phyloP scores from a whole-genome alignment of 2,329 filamentous ascomycete species.

The Fusarium sulawesiense region DNA sequence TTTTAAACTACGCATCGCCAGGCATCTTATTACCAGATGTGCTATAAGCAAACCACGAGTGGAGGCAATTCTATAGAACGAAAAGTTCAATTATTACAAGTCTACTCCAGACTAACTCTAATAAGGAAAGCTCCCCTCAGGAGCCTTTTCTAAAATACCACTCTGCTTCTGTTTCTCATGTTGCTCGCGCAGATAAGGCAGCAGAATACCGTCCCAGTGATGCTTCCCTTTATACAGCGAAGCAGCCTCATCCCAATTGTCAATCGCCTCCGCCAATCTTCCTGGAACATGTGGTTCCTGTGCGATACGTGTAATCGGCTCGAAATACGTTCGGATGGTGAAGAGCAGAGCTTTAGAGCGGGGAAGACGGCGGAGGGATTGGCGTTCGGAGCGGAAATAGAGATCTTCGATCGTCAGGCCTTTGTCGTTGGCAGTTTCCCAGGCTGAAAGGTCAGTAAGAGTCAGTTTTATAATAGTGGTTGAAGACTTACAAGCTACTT shows the following conservation, averaged over 20 bases:
- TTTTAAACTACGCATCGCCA: too few species aligned
- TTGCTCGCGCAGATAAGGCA: conserved; percentile 31
- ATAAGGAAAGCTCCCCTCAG: conserved; percentile 24
- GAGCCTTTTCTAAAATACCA: conserved; percentile 7
- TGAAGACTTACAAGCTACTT: conserved; percentile 20
- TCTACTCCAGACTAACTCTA: too few species aligned
- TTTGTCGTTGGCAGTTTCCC: conserved; percentile 27
- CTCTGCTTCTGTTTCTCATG: conserved; percentile 19
- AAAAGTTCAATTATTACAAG: too few species aligned
- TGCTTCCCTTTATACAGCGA: conserved; percentile 34
- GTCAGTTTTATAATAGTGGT: fast-evolving
- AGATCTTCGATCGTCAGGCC: conserved; percentile 22
- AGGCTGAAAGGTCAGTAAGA: conserved; percentile 15
- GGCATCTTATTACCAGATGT: too few species aligned
- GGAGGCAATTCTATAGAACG: too few species aligned
- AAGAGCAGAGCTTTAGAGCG: conserved; percentile 27
- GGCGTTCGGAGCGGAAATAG: conserved; percentile 37
- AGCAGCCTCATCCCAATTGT: conserved; percentile 30
- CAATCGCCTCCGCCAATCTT: conserved; percentile 23
- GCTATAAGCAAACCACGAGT: too few species aligned
- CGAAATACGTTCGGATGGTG: conserved; percentile 34
- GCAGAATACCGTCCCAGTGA: conserved; percentile 28
- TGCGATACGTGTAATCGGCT: conserved; percentile 23
- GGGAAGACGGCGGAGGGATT: conserved; percentile 32
- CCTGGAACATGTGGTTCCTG: conserved; percentile 34